phyloP scores from a whole-genome alignment of 1,139 yeast genomes.

The Pichia sp. region DNA sequence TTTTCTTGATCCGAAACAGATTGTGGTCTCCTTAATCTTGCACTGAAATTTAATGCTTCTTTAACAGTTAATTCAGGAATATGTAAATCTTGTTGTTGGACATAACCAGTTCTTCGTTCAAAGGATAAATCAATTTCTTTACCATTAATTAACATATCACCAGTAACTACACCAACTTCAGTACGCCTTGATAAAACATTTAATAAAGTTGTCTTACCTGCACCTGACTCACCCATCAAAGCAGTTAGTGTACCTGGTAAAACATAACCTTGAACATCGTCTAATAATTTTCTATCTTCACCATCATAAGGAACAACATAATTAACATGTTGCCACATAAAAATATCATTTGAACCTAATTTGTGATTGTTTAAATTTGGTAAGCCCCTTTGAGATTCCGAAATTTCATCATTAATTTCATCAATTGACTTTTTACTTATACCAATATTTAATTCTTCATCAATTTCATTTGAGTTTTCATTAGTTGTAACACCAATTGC shows the following conservation, averaged over 20 bases:
- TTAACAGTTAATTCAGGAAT: slow-evolving; percentile 43
- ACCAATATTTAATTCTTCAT: not conserved
- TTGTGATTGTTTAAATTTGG: not conserved
- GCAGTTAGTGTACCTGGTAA: slow-evolving; percentile 53
- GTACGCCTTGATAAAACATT: slow-evolving; percentile 50
- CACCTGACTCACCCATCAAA: slow-evolving; percentile 66
- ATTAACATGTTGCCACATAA: slow-evolving; percentile 40
- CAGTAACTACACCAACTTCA: slow-evolving; percentile 45
- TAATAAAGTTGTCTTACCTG: slow-evolving; percentile 61
- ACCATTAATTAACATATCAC: slow-evolving; percentile 49
- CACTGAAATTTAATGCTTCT: slow-evolving; percentile 47
- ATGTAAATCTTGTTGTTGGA: slow-evolving; percentile 53
- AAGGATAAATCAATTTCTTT: slow-evolving; percentile 37
- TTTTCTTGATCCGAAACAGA: slow-evolving; percentile 41
- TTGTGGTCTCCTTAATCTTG: slow-evolving; percentile 44
- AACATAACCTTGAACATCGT: slow-evolving; percentile 49
- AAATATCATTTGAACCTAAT: slow-evolving; percentile 25
- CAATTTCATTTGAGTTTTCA: not conserved
- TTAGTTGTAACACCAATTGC: not conserved
- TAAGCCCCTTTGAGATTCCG: not conserved
- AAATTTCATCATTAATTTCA: not conserved
- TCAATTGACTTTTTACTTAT: not conserved
- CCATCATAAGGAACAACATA: slow-evolving; percentile 38
- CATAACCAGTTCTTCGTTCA: slow-evolving; percentile 49
- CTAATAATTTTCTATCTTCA: slow-evolving; percentile 36